phyloP scores from a whole-genome alignment of 345 rosid species.

The Salix arbutifolia region DNA sequence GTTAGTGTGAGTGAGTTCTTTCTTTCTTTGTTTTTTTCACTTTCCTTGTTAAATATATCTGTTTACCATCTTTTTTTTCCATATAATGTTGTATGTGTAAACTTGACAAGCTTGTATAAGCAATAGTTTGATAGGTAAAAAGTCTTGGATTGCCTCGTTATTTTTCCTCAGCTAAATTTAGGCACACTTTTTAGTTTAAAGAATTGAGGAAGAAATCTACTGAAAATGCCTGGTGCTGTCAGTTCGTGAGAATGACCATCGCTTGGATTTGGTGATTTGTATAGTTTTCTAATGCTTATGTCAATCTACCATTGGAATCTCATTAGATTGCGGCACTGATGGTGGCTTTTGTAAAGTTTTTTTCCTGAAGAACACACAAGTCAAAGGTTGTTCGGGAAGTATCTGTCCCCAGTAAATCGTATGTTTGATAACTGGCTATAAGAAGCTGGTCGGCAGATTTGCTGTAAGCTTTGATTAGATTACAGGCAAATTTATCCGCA shows the following conservation, averaged over 20 bases:
- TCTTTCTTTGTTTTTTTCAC: not conserved
- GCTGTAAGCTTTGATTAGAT: no score
- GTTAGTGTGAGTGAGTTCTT: not conserved
- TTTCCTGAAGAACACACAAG: not conserved
- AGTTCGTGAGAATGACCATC: no score
- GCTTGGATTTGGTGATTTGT: no score
- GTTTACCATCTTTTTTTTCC: not conserved
- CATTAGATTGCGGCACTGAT: slow-evolving; percentile 7
- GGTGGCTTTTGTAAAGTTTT: not conserved
- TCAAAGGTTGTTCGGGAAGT: not conserved
- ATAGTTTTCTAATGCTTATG: not conserved
- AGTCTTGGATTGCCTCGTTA: not conserved
- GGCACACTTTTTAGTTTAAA: not conserved
- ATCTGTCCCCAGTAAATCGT: not conserved
- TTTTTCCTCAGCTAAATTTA: no score
- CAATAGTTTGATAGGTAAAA: not conserved
- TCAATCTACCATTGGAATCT: not conserved
- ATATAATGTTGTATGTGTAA: slow-evolving; percentile 24
- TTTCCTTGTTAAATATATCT: not conserved
- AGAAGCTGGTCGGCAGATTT: no score
- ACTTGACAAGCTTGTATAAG: slow-evolving; percentile 29
- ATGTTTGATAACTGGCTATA: not conserved
- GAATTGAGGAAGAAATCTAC: not conserved
- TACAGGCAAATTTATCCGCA: no score
- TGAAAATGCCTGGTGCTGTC: no score